These are phyloP conservation scores for Botrytis hyacinthi DNA, from an alignment of 2,329 filamentous ascomycete genomes.

Conservation along the genomic window DNA sequence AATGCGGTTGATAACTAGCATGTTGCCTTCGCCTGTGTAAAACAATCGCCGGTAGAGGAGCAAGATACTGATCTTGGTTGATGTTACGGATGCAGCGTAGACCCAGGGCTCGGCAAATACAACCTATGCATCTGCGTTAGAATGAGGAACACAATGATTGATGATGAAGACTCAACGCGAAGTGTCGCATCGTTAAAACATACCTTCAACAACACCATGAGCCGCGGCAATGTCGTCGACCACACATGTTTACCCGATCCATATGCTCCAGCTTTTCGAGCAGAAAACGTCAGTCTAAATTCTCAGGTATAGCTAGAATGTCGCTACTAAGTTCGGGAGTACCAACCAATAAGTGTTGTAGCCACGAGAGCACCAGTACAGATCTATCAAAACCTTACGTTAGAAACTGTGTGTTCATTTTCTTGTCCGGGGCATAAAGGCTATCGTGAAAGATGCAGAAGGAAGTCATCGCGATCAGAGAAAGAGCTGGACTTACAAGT, in stretches of 20 bases:
- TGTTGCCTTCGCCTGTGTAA: conserved; percentile 2
- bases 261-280: conserved; percentile 13
- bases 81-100: conserved; percentile 15
- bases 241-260: conserved; percentile 11
- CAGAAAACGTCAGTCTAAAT: conserved; percentile 1
- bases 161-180: not conserved
- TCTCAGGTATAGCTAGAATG: not conserved
- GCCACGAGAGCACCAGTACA: conserved; percentile 7
- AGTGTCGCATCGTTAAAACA: not conserved
- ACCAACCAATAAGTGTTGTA: conserved; percentile 13
- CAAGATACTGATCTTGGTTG: conserved; percentile 12
- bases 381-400: not conserved
- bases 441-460: not conserved
- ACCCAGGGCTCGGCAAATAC: conserved; percentile 14
- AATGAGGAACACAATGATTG: not conserved
- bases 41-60: conserved; percentile 15
- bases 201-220: conserved; percentile 11
- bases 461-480: not conserved
- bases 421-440: not conserved
- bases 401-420: conserved; percentile 1
- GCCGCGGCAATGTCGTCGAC: conserved; percentile 14
- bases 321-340: not conserved
- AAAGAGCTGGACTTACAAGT: conserved; percentile 8
- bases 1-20: conserved; percentile 8
- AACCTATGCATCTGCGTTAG: conserved; percentile 7